phyloP scores from a whole-genome alignment of 495 filamentous ascomycete species.

The Aspergillus ellipticus region DNA sequence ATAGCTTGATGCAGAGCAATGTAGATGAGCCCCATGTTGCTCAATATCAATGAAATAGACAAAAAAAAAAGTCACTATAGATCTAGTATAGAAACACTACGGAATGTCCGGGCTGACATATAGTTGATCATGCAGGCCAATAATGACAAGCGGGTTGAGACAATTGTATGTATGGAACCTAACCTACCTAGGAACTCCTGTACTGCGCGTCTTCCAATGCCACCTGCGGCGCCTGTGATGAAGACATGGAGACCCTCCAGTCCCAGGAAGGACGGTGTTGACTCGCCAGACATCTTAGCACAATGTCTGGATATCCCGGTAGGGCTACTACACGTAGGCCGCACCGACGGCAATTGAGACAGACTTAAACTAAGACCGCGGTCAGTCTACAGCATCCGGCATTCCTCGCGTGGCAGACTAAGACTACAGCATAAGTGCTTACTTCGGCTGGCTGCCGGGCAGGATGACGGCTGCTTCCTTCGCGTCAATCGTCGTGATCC shows the following conservation, averaged over 20 bases:
- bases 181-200: conserved; percentile 51
- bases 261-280: conserved; percentile 39
- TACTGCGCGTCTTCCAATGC: conserved; percentile 48
- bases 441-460: neutral
- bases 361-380: neutral
- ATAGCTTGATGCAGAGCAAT: too few species aligned
- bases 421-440: neutral
- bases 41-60: too few species aligned
- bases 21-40: too few species aligned
- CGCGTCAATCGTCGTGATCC: neutral
- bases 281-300: neutral
- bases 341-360: neutral
- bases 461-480: neutral
- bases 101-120: too few species aligned
- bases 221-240: conserved; percentile 53
- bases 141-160: too few species aligned
- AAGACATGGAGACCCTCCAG: conserved; percentile 54
- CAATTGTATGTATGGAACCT: conserved; percentile 10
- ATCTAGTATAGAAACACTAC: neutral
- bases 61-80: too few species aligned
- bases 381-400: neutral
- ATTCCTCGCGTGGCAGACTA: neutral
- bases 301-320: neutral
- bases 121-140: too few species aligned
- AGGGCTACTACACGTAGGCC: neutral